Evolutionary conservation across 1,284 basidiomycete genomes (phyloP).

Genomic region (Cryptococcus sp.): DNA sequence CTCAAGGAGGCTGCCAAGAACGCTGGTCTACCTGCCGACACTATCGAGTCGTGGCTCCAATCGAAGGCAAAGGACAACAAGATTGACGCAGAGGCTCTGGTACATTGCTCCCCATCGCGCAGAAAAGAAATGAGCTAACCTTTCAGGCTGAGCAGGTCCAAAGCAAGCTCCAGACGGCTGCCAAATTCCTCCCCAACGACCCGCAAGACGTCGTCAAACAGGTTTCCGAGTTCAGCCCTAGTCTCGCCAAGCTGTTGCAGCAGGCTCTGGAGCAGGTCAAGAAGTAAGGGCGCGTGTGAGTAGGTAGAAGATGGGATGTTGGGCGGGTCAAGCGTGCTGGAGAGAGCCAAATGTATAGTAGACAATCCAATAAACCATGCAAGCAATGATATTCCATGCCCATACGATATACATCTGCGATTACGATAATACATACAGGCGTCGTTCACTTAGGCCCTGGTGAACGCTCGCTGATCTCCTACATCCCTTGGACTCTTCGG

Average conservation of each 20-base stretch:
- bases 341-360: no score
- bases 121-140: not conserved
- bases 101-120: conserved; percentile 8
- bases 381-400: no score
- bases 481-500: no score
- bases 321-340: no score
- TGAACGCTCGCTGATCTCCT: no score
- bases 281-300: no score
- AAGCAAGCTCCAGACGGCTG: conserved; percentile 24
- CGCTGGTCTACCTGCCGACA: conserved; percentile 42
- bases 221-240: conserved; percentile 36
- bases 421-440: no score
- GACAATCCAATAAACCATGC: no score
- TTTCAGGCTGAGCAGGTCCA: conserved; percentile 32
- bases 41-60: conserved; percentile 35
- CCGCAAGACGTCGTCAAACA: conserved; percentile 36
- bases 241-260: conserved; percentile 36
- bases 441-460: no score
- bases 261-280: conserved; percentile 36
- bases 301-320: no score
- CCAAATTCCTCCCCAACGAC: conserved; percentile 35
- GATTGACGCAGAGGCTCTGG: conserved; percentile 32
- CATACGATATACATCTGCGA: no score
- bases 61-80: conserved; percentile 37
- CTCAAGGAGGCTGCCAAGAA: conserved; percentile 41